phyloP scores from a whole-genome alignment of 768 basidiomycete species.

The Royoungia palumana region DNA sequence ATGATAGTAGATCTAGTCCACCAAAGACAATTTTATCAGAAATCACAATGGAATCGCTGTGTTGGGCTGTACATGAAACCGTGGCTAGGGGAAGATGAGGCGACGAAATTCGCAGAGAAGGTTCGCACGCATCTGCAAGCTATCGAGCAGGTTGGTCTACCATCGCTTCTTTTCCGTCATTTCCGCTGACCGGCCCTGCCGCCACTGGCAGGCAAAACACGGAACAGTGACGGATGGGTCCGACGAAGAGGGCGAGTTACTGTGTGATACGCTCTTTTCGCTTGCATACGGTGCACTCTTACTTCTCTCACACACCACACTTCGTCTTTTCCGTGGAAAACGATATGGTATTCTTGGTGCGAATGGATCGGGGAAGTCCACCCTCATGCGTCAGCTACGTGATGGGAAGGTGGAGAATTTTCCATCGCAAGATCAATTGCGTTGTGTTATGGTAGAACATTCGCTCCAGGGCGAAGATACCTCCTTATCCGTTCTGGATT shows the following conservation, averaged over 20 bases:
- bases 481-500: slow-evolving; percentile 79
- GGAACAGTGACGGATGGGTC: slow-evolving; percentile 39
- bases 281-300: slow-evolving; percentile 93
- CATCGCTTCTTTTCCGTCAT: not conserved
- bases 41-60: slow-evolving; percentile 61
- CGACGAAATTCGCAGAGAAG: slow-evolving; percentile 52
- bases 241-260: slow-evolving; percentile 75
- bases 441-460: slow-evolving; percentile 97
- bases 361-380: slow-evolving; percentile 97
- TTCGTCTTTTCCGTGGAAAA: slow-evolving; percentile 85
- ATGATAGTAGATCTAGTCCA: slow-evolving; percentile 77
- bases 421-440: slow-evolving; percentile 80
- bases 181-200: slow-evolving; percentile 8
- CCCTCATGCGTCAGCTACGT: slow-evolving; percentile 91
- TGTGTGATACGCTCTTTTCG: slow-evolving; percentile 93
- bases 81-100: slow-evolving; percentile 61
- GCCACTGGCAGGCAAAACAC: slow-evolving; percentile 51
- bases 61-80: slow-evolving; percentile 66
- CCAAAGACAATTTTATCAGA: slow-evolving; percentile 52
- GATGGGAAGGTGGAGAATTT: slow-evolving; percentile 97
- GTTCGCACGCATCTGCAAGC: slow-evolving; percentile 72
- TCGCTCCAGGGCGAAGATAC: slow-evolving; percentile 92
- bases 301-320: slow-evolving; percentile 88
- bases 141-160: slow-evolving; percentile 59
- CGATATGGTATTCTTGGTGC: slow-evolving; percentile 94